phyloP scores from a whole-genome alignment of 2,329 filamentous ascomycete genomes.

The Colletotrichum ledebouriae region DNA sequence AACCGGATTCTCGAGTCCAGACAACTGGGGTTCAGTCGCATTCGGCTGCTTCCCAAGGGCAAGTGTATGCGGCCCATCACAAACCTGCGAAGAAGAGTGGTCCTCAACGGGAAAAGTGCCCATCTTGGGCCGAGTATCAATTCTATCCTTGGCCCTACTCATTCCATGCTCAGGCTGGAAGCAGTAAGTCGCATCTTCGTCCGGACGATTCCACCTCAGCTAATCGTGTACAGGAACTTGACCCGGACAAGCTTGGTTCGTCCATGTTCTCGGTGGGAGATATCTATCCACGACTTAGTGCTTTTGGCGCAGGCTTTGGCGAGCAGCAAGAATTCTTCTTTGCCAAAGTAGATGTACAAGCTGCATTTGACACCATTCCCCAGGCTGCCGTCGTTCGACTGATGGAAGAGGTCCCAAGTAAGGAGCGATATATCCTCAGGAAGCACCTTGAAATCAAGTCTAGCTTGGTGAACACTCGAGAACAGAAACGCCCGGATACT shows the following conservation, averaged over 20 bases:
- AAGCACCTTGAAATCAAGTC: conserved; percentile 80
- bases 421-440: conserved; percentile 76
- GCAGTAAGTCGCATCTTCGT: conserved; percentile 63
- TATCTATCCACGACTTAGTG: conserved; percentile 79
- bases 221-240: conserved; percentile 49
- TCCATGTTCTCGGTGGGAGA: conserved; percentile 86
- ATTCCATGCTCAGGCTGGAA: conserved; percentile 83
- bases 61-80: conserved; percentile 84
- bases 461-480: conserved; percentile 48
- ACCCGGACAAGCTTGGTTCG: conserved; percentile 77
- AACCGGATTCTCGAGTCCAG: conserved; percentile 71
- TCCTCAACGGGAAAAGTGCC: conserved; percentile 75
- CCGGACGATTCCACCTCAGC: no score
- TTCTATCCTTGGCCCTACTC: conserved; percentile 75
- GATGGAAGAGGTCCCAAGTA: conserved; percentile 68
- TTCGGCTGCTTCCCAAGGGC: conserved; percentile 87
- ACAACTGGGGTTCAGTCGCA: conserved; percentile 79
- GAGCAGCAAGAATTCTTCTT: conserved; percentile 75
- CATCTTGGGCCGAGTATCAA: conserved; percentile 60
- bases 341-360: conserved; percentile 90
- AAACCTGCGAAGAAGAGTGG: conserved; percentile 79
- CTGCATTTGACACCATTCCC: conserved; percentile 96
- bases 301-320: conserved; percentile 71
- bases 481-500: conserved; percentile 48
- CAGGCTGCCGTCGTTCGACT: conserved; percentile 80